Percentiles rank a stretch among this genome's conserved stretches.
Conservation (phyloP, 306 rosid species). For the Ormosia semicastrata region DNA sequence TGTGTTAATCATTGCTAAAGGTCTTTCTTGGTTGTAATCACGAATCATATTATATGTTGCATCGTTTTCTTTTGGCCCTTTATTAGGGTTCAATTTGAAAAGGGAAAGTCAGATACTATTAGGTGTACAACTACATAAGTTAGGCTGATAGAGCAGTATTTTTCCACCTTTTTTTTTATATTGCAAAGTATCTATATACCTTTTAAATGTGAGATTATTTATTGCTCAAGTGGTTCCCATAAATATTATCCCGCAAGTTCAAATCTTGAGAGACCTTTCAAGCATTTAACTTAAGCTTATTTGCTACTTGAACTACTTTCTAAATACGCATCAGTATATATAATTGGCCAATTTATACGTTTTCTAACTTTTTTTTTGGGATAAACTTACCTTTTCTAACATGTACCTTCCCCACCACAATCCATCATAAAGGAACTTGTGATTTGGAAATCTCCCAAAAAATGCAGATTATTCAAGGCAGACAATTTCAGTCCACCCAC, state of each 20-base stretch:
- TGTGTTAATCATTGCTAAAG: conserved; percentile 18
- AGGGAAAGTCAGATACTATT: not conserved
- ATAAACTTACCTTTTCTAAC: not conserved
- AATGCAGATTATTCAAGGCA: not conserved
- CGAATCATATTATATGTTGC: not conserved
- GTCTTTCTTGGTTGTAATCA: conserved; percentile 26
- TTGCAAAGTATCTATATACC: too few species aligned
- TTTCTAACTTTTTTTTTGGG: not conserved
- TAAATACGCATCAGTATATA: not conserved
- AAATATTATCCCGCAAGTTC: too few species aligned
- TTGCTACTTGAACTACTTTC: too few species aligned
- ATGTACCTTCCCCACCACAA: not conserved
- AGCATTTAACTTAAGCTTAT: too few species aligned
- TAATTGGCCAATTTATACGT: not conserved
- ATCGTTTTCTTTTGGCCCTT: not conserved
- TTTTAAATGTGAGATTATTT: too few species aligned
- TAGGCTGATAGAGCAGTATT: not conserved
- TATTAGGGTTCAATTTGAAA: not conserved
- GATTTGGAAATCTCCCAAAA: conserved; percentile 5
- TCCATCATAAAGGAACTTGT: not conserved
- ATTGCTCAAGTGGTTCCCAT: too few species aligned
- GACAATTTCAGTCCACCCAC: not conserved
- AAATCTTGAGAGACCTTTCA: too few species aligned
- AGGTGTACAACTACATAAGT: not conserved
- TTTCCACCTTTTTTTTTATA: too few species aligned